Percentiles rank a stretch among this genome's conserved stretches.
Conservation (phyloP, 2,329 filamentous ascomycete genomes). For the Botryotinia globosa region DNA sequence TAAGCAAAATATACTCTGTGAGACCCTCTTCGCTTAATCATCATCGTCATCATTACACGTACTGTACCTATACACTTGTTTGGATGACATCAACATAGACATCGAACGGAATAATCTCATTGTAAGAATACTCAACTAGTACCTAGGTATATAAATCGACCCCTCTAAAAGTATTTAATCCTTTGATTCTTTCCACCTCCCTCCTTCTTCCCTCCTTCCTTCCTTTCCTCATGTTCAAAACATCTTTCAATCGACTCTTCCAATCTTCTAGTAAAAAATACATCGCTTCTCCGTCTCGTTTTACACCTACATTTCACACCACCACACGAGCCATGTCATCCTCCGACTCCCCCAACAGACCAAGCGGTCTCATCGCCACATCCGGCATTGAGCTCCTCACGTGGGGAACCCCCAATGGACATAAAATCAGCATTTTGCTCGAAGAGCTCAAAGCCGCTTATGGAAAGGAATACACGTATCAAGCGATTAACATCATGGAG, state of each 20-base stretch:
- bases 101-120: not conserved
- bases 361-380: constrained; percentile 58
- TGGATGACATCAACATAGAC: not conserved
- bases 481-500: constrained; percentile 56
- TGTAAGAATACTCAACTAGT: not conserved
- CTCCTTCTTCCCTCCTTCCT: not conserved
- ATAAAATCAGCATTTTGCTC: constrained; percentile 59
- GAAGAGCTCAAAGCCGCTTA: constrained; percentile 67
- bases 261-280: constrained; percentile 31
- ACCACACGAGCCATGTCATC: constrained; percentile 28
- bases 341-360: constrained; percentile 32
- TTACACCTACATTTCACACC: not conserved
- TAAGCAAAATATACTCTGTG: not conserved
- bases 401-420: constrained; percentile 53
- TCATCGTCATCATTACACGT: not conserved
- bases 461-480: constrained; percentile 56
- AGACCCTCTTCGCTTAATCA: not conserved
- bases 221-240: constrained; percentile 31
- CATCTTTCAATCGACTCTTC: constrained; percentile 29
- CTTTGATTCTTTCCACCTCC: constrained; percentile 14
- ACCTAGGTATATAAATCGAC: not conserved
- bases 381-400: constrained; percentile 65
- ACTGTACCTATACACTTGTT: not conserved
- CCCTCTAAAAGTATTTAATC: not conserved
- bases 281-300: constrained; percentile 10